A percentile compares a stretch with the other conserved stretches of the same genome.
Conservation (phyloP, 257 asterid genomes). For the Asclepias syriaca region DNA sequence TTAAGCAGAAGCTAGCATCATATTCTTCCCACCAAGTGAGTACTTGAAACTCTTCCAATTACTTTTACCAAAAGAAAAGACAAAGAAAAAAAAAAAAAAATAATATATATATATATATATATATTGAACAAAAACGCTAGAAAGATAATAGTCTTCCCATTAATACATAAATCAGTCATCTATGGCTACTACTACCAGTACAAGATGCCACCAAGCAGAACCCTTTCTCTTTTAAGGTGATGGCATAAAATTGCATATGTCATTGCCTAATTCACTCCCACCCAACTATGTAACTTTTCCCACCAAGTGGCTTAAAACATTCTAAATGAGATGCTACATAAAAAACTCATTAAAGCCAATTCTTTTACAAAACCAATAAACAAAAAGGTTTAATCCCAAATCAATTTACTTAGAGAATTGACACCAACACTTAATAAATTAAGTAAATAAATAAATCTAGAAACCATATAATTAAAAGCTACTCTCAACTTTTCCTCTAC, state of each 20-base stretch:
- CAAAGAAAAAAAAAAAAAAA: no score
- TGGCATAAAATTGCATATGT: neutral
- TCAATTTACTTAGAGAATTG: neutral
- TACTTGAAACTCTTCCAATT: neutral
- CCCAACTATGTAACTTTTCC: no score
- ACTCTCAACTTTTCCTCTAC: neutral
- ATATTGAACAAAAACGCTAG: neutral
- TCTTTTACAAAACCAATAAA: neutral
- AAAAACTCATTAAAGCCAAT: neutral
- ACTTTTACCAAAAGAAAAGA: neutral
- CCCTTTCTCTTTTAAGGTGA: neutral
- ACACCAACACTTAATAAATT: neutral
- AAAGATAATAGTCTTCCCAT: neutral
- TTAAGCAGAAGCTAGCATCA: neutral
- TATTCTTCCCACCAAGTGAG: neutral
- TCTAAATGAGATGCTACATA: neutral
- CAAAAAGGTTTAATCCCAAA: neutral
- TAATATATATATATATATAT: no score
- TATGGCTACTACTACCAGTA: neutral
- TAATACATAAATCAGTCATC: neutral
- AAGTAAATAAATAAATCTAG: no score
- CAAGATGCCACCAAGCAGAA: neutral
- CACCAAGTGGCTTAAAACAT: neutral
- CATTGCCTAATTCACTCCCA: neutral
- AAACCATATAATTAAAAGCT: neutral